A percentile compares a stretch with the other conserved stretches of the same genome.
These are phyloP conservation scores for Selaginella moellendorffii DNA, from an alignment of 75 land plant species.

Conservation along the genomic window DNA sequence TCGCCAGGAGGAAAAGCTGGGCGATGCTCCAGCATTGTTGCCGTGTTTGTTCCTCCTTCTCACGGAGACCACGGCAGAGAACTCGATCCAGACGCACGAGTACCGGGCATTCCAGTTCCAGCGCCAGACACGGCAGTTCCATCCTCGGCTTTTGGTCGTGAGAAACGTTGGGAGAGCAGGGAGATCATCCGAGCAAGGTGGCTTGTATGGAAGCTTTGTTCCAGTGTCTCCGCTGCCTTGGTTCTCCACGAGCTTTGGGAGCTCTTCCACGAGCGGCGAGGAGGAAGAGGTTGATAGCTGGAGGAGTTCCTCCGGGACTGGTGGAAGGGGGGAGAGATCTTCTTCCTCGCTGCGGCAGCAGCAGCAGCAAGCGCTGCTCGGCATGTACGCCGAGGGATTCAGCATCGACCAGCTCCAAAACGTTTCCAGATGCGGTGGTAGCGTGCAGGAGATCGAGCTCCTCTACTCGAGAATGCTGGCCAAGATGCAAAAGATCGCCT, in stretches of 20 bases:
- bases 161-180: slow-evolving; percentile 58
- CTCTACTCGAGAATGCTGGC: slow-evolving; percentile 60
- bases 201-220: slow-evolving; percentile 40
- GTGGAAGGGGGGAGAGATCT: background rate
- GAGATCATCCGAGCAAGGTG: slow-evolving; percentile 32
- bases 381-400: slow-evolving; percentile 42
- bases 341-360: background rate
- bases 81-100: slow-evolving; percentile 57
- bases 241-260: no score
- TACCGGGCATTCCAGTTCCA: slow-evolving; percentile 49
- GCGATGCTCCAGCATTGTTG: background rate
- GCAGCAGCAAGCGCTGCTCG: slow-evolving; percentile 35
- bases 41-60: slow-evolving; percentile 32
- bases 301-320: background rate
- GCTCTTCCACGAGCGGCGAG: background rate
- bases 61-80: slow-evolving; percentile 15
- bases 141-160: slow-evolving; percentile 36
- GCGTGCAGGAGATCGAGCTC: slow-evolving; percentile 48
- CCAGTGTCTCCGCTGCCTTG: slow-evolving; percentile 33
- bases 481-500: slow-evolving; percentile 46
- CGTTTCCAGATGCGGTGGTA: slow-evolving; percentile 26
- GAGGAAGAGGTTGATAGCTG: slow-evolving; percentile 6
- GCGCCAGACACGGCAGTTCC: slow-evolving; percentile 17
- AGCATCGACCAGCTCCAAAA: slow-evolving; percentile 27
- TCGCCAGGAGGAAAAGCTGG: background rate